These are phyloP conservation scores for Boletus speciosus DNA, from an alignment of 768 basidiomycete genomes.

Conservation along the genomic window DNA sequence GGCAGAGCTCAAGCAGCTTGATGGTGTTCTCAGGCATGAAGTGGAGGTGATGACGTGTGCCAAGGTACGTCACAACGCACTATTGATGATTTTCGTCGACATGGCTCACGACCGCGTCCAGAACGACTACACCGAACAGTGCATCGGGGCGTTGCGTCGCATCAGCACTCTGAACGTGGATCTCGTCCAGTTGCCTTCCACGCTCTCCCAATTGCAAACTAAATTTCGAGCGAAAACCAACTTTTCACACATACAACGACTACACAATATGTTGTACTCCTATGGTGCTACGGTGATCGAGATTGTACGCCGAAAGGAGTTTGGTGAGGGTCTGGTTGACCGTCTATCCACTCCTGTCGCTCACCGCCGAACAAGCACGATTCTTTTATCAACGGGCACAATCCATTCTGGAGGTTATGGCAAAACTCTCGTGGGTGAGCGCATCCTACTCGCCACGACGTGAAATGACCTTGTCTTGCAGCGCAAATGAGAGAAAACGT, in stretches of 20 bases:
- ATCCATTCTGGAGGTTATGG: slow-evolving; percentile 81
- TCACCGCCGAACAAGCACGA: slow-evolving; percentile 48
- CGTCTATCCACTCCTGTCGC: neutral
- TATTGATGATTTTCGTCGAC: neutral
- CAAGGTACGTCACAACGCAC: slow-evolving; percentile 39
- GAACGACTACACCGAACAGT: slow-evolving; percentile 72
- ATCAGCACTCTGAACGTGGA: slow-evolving; percentile 81
- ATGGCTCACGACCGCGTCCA: slow-evolving; percentile 28
- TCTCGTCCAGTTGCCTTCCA: slow-evolving; percentile 68
- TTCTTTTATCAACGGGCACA: slow-evolving; percentile 82
- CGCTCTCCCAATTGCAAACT: slow-evolving; percentile 61
- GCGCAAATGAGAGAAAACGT: slow-evolving; percentile 74
- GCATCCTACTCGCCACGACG: neutral
- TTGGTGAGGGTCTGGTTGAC: slow-evolving; percentile 49
- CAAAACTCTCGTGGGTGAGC: slow-evolving; percentile 73
- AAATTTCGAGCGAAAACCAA: slow-evolving; percentile 75
- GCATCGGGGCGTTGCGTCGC: slow-evolving; percentile 61
- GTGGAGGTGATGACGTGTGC: slow-evolving; percentile 51
- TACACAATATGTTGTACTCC: slow-evolving; percentile 88
- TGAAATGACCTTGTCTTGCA: slow-evolving; percentile 27
- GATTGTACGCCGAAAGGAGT: slow-evolving; percentile 87
- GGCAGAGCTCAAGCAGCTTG: slow-evolving; percentile 61
- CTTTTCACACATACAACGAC: slow-evolving; percentile 85
- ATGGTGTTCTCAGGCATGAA: slow-evolving; percentile 59
- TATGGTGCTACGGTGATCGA: slow-evolving; percentile 91